Evolutionary conservation across 306 rosid species (phyloP), one percentile per base, ranked within the genome.

Genomic region (Cucumis hystrix): DNA sequence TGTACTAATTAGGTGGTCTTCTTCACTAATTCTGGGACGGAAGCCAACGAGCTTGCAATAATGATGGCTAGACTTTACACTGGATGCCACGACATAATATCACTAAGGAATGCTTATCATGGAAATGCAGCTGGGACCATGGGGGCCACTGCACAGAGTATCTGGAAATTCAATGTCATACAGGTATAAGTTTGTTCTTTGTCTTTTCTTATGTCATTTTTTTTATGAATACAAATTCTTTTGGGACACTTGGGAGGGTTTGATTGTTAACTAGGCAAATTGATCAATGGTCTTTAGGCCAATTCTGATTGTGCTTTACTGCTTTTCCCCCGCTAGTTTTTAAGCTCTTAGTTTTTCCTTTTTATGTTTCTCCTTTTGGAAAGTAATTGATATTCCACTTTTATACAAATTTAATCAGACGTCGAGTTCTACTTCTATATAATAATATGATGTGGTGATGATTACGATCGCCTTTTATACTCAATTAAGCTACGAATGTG

Each of bases 21-120:
- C 75, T 95, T 92, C 41, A 95, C 99, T 23, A 95, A 95, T 79
- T 95, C 99, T 39, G 99, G 99, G 83, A 95, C 99, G 14, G 99
- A 95, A 82, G 97, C 99, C 64, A 95, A 95, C 61, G 97, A 95
- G 87, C 82, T 95, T 40, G 99, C 99, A 6, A 82, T 92, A 75
- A 30, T 95, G 82, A 90, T 95, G 5, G 96, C 99, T 41, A 87
- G 81, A 82, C 58, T 92, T 74, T 87, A 90, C 80, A 90, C 97
- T 1, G 97, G 97, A 6, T 81, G 86, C 82, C 91, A 95, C 23
- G 99, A 95, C 81, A 83, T 95, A 55, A 91, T 95, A 76, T 95
- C 99, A 21, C 35, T 92, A 57, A 95, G 99, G 77, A 95, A 95
- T 78, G 82, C 91, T 33, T 95, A 95, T 65, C 99, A 95, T 82